A percentile compares a stretch with the other conserved stretches of the same genome.
Conservation (phyloP, 176 grass and related monocot genomes). For the Aegilops umbellulata region DNA sequence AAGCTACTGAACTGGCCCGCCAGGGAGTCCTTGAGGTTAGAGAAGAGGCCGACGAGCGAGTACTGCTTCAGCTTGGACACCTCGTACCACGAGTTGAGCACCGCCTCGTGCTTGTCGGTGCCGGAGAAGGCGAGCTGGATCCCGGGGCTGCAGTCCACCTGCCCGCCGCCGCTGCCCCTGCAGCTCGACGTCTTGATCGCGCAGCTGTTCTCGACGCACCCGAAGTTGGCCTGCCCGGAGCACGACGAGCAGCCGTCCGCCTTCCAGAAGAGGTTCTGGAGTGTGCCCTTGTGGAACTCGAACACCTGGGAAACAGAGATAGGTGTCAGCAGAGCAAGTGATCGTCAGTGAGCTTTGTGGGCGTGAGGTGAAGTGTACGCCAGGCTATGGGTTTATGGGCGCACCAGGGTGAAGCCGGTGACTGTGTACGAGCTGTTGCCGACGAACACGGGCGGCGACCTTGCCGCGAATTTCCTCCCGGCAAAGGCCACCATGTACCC, state of each 20-base stretch:
- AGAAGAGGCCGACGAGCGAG: constrained; percentile 75
- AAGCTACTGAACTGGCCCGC: constrained; percentile 49
- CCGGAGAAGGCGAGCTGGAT: constrained; percentile 90
- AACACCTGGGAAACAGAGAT: constrained; percentile 48
- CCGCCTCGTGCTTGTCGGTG: constrained; percentile 76
- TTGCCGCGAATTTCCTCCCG: constrained; percentile 77
- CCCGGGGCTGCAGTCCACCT: constrained; percentile 61
- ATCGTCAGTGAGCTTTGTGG: no score
- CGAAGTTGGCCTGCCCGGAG: constrained; percentile 27
- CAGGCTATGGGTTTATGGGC: background rate
- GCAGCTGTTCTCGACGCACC: constrained; percentile 61
- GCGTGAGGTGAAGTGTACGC: background rate
- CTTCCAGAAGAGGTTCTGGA: constrained; percentile 89
- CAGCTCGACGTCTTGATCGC: constrained; percentile 51
- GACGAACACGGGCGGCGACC: constrained; percentile 60
- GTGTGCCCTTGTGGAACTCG: constrained; percentile 86
- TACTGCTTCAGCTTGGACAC: constrained; percentile 90
- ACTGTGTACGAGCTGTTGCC: constrained; percentile 51
- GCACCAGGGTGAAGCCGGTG: constrained; percentile 85
- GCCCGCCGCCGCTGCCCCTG: constrained; percentile 54
- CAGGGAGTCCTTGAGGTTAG: constrained; percentile 71
- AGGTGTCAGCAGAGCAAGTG: no score
- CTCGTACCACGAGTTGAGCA: constrained; percentile 94
- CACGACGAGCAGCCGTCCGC: constrained; percentile 60
- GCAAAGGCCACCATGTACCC: constrained; percentile 90